Conservation (phyloP, 257 asterid species). For the Primulina eburnea region DNA sequence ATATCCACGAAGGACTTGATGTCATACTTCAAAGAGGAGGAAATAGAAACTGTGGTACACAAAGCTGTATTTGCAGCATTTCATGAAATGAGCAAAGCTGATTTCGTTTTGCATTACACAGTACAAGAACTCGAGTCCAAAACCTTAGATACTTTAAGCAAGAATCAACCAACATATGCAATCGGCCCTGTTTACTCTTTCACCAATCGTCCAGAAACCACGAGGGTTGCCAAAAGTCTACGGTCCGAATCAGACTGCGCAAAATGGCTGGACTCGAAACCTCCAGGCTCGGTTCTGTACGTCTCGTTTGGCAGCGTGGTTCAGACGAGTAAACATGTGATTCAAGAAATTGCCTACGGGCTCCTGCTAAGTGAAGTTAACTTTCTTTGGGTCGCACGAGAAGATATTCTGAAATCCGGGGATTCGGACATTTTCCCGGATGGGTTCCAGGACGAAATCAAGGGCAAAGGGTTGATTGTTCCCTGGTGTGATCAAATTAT, state of each 20-base stretch:
- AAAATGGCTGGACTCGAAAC: too few species aligned
- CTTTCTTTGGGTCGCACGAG: too few species aligned
- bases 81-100: conserved; percentile 26
- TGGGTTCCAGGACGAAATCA: too few species aligned
- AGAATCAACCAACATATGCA: conserved; percentile 34
- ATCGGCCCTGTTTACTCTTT: conserved; percentile 40
- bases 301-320: too few species aligned
- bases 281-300: too few species aligned
- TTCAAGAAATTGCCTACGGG: too few species aligned
- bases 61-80: conserved; percentile 28
- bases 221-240: conserved; percentile 28
- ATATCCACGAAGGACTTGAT: conserved; percentile 38
- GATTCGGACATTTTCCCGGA: too few species aligned
- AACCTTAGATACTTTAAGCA: conserved; percentile 17
- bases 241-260: conserved; percentile 33
- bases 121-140: conserved; percentile 35
- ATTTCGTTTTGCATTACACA: conserved; percentile 17
- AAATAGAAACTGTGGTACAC: conserved; percentile 25
- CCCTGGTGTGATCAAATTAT: too few species aligned
- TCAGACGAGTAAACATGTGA: too few species aligned
- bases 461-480: too few species aligned
- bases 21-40: conserved; percentile 26
- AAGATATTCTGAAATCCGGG: too few species aligned
- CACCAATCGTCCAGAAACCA: neutral
- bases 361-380: too few species aligned